These are phyloP conservation scores for Zygoascus meyerae DNA, from an alignment of 1,139 yeast species.

Conservation along the genomic window DNA sequence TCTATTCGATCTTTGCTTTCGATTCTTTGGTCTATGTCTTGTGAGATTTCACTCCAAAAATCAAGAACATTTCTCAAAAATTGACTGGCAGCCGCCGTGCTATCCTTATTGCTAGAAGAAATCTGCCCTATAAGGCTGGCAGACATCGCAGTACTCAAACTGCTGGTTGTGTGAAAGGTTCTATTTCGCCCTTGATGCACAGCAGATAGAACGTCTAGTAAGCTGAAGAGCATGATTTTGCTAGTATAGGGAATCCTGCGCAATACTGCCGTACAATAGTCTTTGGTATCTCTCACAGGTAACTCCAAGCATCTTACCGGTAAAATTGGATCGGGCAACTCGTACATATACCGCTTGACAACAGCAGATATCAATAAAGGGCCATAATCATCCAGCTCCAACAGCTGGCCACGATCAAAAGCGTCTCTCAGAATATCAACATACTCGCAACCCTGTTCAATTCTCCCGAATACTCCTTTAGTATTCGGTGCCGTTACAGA, in stretches of 20 bases:
- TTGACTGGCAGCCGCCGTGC: conserved; percentile 24
- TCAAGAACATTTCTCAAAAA: conserved; percentile 27
- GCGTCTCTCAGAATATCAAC: conserved; percentile 33
- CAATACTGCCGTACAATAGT: conserved; percentile 23
- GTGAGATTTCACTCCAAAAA: conserved; percentile 25
- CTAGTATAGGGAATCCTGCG: conserved; percentile 21
- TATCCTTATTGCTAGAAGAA: conserved; percentile 20
- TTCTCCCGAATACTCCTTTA: conserved; percentile 28
- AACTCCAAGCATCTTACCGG: conserved; percentile 26
- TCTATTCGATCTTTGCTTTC: background rate
- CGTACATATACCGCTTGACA: conserved; percentile 33
- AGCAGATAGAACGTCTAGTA: conserved; percentile 20
- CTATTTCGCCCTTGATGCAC: conserved; percentile 17
- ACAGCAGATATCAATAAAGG: conserved; percentile 35
- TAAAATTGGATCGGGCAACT: conserved; percentile 34
- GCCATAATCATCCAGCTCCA: conserved; percentile 35
- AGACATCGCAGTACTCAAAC: conserved; percentile 30
- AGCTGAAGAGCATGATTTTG: conserved; percentile 21
- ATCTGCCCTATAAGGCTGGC: conserved; percentile 32
- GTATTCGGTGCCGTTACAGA: conserved; percentile 21
- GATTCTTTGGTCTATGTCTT: conserved; percentile 3
- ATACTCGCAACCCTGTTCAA: conserved; percentile 19
- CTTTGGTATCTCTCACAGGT: conserved; percentile 29
- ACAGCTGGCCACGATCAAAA: conserved; percentile 36
- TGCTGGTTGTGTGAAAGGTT: conserved; percentile 21